Percentiles rank a stretch among this genome's conserved stretches.
These are phyloP conservation scores for Claviceps sp. DNA, from an alignment of 2,329 filamentous ascomycete species.

Conservation along the genomic window DNA sequence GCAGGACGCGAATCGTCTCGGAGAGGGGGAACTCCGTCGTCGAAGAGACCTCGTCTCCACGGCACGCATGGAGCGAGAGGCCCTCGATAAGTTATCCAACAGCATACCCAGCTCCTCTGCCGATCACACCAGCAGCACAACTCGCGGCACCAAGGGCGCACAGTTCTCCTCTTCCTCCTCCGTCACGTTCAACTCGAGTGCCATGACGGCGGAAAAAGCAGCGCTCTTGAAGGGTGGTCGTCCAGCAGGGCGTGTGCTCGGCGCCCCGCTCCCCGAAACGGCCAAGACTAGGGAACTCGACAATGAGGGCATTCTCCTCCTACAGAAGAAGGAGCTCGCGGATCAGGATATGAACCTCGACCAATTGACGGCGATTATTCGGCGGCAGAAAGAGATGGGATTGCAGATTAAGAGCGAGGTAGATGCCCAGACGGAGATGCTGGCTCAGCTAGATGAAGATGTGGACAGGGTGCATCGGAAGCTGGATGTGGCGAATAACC, in stretches of 20 bases:
- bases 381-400: slow-evolving; percentile 65
- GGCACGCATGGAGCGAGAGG: slow-evolving; percentile 61
- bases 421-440: slow-evolving; percentile 55
- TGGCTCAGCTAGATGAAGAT: slow-evolving; percentile 54
- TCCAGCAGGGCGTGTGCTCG: slow-evolving; percentile 51
- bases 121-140: slow-evolving; percentile 16
- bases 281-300: slow-evolving; percentile 64
- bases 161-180: neutral
- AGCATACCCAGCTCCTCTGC: slow-evolving; percentile 24
- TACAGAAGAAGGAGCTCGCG: slow-evolving; percentile 61
- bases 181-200: slow-evolving; percentile 15
- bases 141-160: slow-evolving; percentile 27
- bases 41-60: slow-evolving; percentile 56
- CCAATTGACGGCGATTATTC: slow-evolving; percentile 53
- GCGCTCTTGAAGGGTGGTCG: slow-evolving; percentile 28
- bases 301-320: slow-evolving; percentile 57
- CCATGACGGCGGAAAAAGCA: slow-evolving; percentile 28
- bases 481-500: slow-evolving; percentile 59
- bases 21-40: slow-evolving; percentile 61
- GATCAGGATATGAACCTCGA: slow-evolving; percentile 65
- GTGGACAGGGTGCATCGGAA: slow-evolving; percentile 53
- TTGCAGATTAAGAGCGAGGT: slow-evolving; percentile 63
- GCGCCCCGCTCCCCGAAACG: slow-evolving; percentile 60
- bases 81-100: slow-evolving; percentile 58
- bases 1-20: slow-evolving; percentile 41